These are phyloP conservation scores for Lodderomyces orthopsilosis DNA, from an alignment of 1,139 yeast genomes.

Conservation along the genomic window DNA sequence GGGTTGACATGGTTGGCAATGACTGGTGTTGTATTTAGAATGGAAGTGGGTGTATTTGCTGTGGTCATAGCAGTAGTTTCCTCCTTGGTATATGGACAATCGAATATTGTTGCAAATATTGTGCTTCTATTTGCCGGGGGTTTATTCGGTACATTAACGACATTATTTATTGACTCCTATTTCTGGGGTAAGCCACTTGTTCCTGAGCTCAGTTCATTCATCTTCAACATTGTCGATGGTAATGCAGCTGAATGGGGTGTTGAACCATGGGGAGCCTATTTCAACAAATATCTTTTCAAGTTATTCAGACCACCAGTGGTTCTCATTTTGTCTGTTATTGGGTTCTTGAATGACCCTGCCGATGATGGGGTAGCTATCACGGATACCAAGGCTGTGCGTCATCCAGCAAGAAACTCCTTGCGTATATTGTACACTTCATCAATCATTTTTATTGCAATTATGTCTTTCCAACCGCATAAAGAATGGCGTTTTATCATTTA, in stretches of 20 bases:
- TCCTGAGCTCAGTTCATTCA: constrained; percentile 75
- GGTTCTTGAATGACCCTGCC: constrained; percentile 41
- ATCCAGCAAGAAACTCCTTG: constrained; percentile 39
- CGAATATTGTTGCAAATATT: constrained; percentile 34
- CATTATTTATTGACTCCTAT: constrained; percentile 63
- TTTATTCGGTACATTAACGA: constrained; percentile 47
- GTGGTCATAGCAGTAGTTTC: constrained; percentile 44
- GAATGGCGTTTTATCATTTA: constrained; percentile 92
- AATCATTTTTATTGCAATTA: constrained; percentile 49
- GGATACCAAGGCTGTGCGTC: constrained; percentile 28
- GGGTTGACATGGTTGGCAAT: constrained; percentile 63
- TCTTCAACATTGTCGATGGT: constrained; percentile 72
- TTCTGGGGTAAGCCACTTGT: constrained; percentile 63
- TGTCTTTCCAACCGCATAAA: constrained; percentile 87
- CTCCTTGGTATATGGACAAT: constrained; percentile 40
- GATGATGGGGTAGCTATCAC: constrained; percentile 13
- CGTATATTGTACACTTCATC: constrained; percentile 41
- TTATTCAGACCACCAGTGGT: constrained; percentile 67
- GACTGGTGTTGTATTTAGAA: constrained; percentile 65
- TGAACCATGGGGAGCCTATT: constrained; percentile 71
- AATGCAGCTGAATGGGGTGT: constrained; percentile 80
- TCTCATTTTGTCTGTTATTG: constrained; percentile 44
- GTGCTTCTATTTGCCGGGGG: constrained; percentile 49
- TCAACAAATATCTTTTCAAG: constrained; percentile 41
- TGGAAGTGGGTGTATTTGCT: constrained; percentile 67